Evolutionary conservation across 768 basidiomycete species (phyloP).

Genomic region (Rhizopogon salebrosus): DNA sequence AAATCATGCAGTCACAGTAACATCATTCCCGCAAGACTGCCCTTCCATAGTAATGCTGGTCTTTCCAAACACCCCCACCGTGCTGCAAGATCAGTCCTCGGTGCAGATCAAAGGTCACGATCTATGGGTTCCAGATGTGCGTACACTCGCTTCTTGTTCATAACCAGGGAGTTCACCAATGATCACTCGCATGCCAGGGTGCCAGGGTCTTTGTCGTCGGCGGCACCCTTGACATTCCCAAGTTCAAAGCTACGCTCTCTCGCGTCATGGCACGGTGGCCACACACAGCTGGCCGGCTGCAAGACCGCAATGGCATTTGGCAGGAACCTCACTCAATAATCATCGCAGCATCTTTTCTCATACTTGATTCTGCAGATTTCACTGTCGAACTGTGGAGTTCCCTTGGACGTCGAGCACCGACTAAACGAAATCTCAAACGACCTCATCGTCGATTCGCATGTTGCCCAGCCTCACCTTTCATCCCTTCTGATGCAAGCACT

Average conservation of each 20-base stretch:
- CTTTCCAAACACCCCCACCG: conserved; percentile 12
- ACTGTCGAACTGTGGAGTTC: conserved; percentile 13
- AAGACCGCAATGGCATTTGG: conserved; percentile 9
- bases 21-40: too few relatives aligned
- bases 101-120: conserved; percentile 18
- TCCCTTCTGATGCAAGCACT: conserved; percentile 12
- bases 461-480: conserved; percentile 16
- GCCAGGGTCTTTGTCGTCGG: conserved; percentile 13
- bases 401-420: conserved; percentile 11
- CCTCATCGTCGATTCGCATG: conserved; percentile 14
- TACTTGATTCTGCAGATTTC: conserved; percentile 11
- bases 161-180: neutral
- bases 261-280: conserved; percentile 15
- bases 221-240: conserved; percentile 7
- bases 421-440: conserved; percentile 1
- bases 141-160: neutral
- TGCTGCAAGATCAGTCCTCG: conserved; percentile 1
- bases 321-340: conserved; percentile 9
- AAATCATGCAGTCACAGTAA: too few relatives aligned
- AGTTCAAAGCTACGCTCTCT: conserved; percentile 17
- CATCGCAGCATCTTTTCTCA: neutral
- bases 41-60: conserved; percentile 2
- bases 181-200: conserved; percentile 1
- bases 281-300: conserved; percentile 18
- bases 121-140: conserved; percentile 13